These are phyloP conservation scores for Malassezia japonica DNA, from an alignment of 1,284 basidiomycete genomes.

Conservation along the genomic window DNA sequence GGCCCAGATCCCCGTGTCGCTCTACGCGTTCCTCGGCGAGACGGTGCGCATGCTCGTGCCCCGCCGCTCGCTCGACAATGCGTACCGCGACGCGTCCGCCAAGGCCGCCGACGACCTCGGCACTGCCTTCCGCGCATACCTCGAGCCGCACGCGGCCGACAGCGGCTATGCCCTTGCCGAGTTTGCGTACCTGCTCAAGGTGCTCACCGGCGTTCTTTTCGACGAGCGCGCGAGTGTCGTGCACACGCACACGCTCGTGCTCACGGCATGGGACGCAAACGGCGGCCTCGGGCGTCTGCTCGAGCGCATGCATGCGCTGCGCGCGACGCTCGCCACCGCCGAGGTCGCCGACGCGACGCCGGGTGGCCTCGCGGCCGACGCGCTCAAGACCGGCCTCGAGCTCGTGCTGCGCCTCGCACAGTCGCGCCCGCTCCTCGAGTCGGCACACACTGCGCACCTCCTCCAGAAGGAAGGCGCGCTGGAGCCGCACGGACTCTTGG, in stretches of 20 bases:
- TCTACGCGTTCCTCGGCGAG: conserved; percentile 80
- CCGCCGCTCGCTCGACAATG: conserved; percentile 64
- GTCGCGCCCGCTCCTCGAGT: conserved; percentile 65
- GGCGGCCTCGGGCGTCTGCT: conserved; percentile 68
- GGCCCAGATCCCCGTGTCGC: conserved; percentile 64
- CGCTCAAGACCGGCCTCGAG: conserved; percentile 69
- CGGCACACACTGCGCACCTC: conserved; percentile 67
- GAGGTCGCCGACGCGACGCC: conserved; percentile 51
- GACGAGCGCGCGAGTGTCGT: conserved; percentile 58
- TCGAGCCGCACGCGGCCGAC: conserved; percentile 58
- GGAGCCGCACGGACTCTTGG: conserved; percentile 73
- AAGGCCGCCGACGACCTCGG: conserved; percentile 64
- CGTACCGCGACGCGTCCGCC: conserved; percentile 68
- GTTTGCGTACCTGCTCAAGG: conserved; percentile 63
- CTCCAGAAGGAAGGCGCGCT: conserved; percentile 51
- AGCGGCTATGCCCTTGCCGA: conserved; percentile 46
- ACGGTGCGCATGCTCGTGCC: conserved; percentile 74
- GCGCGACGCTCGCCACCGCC: background rate
- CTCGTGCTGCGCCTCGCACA: conserved; percentile 69
- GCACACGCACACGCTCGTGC: conserved; percentile 70
- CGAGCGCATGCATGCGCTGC: conserved; percentile 32
- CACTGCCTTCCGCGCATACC: conserved; percentile 63
- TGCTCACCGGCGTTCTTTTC: conserved; percentile 65
- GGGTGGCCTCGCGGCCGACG: conserved; percentile 57
- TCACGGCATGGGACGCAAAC: conserved; percentile 63